Evolutionary conservation across 2,329 filamentous ascomycete species (phyloP).

Genomic region (Cladosporium colombiae): DNA sequence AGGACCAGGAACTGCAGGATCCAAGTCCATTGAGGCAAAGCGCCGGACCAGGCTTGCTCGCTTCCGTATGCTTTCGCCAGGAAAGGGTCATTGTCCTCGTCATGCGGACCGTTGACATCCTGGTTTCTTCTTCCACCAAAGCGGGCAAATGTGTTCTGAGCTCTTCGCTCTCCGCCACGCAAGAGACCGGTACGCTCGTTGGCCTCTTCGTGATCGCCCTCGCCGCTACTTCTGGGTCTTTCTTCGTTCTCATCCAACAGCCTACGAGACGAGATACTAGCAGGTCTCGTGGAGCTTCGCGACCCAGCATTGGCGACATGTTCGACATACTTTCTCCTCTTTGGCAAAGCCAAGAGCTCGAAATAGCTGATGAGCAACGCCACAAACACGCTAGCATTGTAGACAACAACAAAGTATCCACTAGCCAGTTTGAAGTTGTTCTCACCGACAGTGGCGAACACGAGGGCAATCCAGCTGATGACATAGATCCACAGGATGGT

Average conservation of each 20-base stretch:
- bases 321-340: slow-evolving; percentile 69
- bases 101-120: slow-evolving; percentile 36
- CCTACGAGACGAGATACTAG: slow-evolving; percentile 32
- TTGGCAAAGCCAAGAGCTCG: slow-evolving; percentile 73
- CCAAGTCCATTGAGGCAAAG: slow-evolving; percentile 83
- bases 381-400: slow-evolving; percentile 73
- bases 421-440: slow-evolving; percentile 71
- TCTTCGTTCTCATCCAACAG: slow-evolving; percentile 25
- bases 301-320: slow-evolving; percentile 46
- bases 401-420: slow-evolving; percentile 80
- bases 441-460: slow-evolving; percentile 73
- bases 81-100: slow-evolving; percentile 33
- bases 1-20: slow-evolving; percentile 79
- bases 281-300: slow-evolving; percentile 29
- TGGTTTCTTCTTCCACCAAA: slow-evolving; percentile 47
- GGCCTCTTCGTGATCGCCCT: slow-evolving; percentile 43
- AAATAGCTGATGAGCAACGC: slow-evolving; percentile 73
- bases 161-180: slow-evolving; percentile 39
- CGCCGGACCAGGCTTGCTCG: slow-evolving; percentile 84
- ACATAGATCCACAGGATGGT: slow-evolving; percentile 81
- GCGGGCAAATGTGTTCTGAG: slow-evolving; percentile 55
- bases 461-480: slow-evolving; percentile 70
- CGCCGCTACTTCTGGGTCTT: slow-evolving; percentile 22
- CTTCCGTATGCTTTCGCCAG: slow-evolving; percentile 55
- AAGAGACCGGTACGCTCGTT: slow-evolving; percentile 61